Conservation (phyloP, 2,329 filamentous ascomycete genomes). For the Neofusicoccum sp. region DNA sequence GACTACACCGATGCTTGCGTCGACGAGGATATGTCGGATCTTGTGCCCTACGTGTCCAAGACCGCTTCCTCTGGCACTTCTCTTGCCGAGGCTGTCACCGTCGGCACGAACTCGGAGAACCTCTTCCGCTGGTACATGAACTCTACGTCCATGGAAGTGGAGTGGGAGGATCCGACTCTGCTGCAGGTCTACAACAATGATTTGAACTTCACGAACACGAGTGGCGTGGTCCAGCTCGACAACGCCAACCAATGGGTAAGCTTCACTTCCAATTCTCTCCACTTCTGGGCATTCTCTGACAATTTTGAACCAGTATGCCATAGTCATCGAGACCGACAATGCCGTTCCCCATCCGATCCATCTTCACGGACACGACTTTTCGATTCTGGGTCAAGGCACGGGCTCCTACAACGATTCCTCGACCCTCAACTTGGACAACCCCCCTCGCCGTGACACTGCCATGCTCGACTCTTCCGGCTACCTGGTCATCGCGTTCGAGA, state of each 20-base stretch:
- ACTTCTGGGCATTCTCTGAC: too few species aligned
- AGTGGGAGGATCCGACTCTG: slow-evolving; percentile 39
- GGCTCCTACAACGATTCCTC: slow-evolving; percentile 28
- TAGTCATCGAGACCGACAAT: slow-evolving; percentile 21
- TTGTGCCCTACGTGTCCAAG: slow-evolving; percentile 39
- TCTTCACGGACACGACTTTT: slow-evolving; percentile 40
- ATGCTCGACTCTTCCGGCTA: slow-evolving; percentile 32
- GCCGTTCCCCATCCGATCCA: slow-evolving; percentile 42
- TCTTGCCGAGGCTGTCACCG: slow-evolving; percentile 8
- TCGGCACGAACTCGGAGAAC: slow-evolving; percentile 19
- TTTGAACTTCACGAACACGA: slow-evolving; percentile 20
- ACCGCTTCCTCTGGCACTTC: not conserved
- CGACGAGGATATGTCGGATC: slow-evolving; percentile 22
- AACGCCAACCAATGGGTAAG: slow-evolving; percentile 21
- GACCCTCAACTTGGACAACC: slow-evolving; percentile 38
- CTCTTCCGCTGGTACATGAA: slow-evolving; percentile 44
- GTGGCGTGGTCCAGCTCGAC: slow-evolving; percentile 36
- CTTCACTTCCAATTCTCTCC: too few species aligned
- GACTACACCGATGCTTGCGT: slow-evolving; percentile 14
- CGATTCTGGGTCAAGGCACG: slow-evolving; percentile 36
- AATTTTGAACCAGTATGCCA: too few species aligned
- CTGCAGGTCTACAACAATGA: slow-evolving; percentile 34
- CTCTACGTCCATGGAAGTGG: slow-evolving; percentile 33
- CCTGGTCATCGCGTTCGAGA: slow-evolving; percentile 54
- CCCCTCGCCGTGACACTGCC: slow-evolving; percentile 35